Evolutionary conservation across 208 protist species (phyloP), one percentile per base, ranked within the genome.

Genomic region (Trypanosomatidae sp.): DNA sequence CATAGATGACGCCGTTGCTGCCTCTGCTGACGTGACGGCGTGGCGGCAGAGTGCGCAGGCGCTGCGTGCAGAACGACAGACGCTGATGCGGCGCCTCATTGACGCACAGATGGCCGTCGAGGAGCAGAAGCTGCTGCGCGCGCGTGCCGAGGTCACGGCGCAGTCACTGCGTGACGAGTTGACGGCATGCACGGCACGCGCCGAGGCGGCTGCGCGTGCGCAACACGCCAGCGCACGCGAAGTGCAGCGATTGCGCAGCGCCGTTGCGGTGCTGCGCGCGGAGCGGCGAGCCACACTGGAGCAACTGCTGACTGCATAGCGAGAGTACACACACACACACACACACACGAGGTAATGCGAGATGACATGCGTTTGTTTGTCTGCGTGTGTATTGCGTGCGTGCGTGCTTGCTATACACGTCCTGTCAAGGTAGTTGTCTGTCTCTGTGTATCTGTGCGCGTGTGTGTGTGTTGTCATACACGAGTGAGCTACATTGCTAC

Each of bases 251-350:
- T 46, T 68, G 16, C 18, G 47, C 2, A 33, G 19, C 6, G 35
- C 50, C 22, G 48, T 74, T 10, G 39, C 40, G 8, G 53, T 52
- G 0, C 37, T 68, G 25, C 59, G 66, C 16, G 48, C 37, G 27
- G 66, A 71, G 33, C 43, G 60, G 28, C 48, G 59, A 16, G 63
- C 63, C 28, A 21, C 43, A 32, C 42, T 76, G 13, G 40, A 41
- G 2, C 33, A 41, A 27, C 32, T 41, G n/a, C n/a, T n/a, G n/a
- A n/a, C n/a, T n/a, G n/a, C n/a, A n/a, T n/a, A n/a, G n/a, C n/a
- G n/a, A n/a, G n/a, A n/a, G n/a, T n/a, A n/a, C n/a, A n/a, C n/a
- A n/a, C n/a, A n/a, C n/a, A n/a, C n/a, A n/a, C n/a, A n/a, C n/a
- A n/a, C n/a, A n/a, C n/a, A n/a, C n/a, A n/a, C n/a, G n/a, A n/a